Conservation (phyloP, 164 flowering plant species). For the Dillenia turbinata region DNA sequence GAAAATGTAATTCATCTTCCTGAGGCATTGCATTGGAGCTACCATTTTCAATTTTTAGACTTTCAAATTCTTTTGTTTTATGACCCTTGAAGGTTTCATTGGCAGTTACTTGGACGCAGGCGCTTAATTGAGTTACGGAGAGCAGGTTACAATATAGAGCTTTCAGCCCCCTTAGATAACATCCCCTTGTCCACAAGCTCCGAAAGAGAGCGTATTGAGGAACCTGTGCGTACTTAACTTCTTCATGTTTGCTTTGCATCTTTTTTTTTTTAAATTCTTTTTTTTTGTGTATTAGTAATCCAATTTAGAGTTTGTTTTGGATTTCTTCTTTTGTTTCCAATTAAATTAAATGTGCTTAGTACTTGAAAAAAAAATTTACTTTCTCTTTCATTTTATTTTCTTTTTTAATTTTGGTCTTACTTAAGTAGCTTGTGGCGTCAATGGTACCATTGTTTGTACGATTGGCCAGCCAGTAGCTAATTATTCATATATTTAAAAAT, state of each 20-base stretch:
- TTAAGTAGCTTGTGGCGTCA: no score
- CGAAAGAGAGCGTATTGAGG: slow-evolving; percentile 86
- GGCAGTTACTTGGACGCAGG: slow-evolving; percentile 85
- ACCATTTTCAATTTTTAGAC: background rate
- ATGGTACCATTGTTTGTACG: no score
- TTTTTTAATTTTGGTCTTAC: no score
- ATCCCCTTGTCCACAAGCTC: slow-evolving; percentile 63
- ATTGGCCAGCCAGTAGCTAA: no score
- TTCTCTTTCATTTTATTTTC: no score
- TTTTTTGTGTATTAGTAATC: background rate
- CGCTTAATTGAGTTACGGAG: slow-evolving; percentile 70
- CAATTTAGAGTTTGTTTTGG: background rate
- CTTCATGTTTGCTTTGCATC: background rate
- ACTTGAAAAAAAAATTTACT: no score
- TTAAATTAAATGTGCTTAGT: no score
- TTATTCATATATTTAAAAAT: no score
- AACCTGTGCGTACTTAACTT: slow-evolving; percentile 51
- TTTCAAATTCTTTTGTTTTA: background rate
- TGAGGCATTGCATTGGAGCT: background rate
- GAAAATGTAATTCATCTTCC: slow-evolving; percentile 59
- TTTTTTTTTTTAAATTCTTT: background rate
- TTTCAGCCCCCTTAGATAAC: slow-evolving; percentile 84
- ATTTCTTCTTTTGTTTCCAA: no score
- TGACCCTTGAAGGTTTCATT: slow-evolving; percentile 11
- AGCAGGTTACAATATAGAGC: slow-evolving; percentile 79